phyloP scores from a whole-genome alignment of 768 basidiomycete species.

The Phanerochaete sordida region DNA sequence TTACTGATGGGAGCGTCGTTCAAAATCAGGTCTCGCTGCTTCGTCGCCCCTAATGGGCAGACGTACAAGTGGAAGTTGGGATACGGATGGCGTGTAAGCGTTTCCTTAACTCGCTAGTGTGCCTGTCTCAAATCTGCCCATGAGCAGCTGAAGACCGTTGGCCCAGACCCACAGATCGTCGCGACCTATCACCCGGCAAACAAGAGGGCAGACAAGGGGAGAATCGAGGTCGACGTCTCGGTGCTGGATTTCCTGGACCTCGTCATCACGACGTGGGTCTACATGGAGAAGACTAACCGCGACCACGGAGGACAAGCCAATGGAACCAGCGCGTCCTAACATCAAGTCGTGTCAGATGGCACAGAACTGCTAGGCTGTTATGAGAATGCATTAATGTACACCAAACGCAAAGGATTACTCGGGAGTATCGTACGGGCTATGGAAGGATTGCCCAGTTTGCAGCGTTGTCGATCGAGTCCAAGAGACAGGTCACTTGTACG shows the following conservation, averaged over 20 bases:
- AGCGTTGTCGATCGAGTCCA: too few species aligned
- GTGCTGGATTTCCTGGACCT: slow-evolving; percentile 5
- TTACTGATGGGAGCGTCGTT: neutral
- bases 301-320: too few species aligned
- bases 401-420: too few species aligned
- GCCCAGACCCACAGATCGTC: neutral
- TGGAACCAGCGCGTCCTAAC: too few species aligned
- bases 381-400: too few species aligned
- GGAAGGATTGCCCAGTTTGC: too few species aligned
- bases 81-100: neutral
- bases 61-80: slow-evolving; percentile 4
- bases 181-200: neutral
- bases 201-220: neutral
- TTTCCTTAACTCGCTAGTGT: neutral
- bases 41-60: slow-evolving; percentile 3
- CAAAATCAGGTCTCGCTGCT: neutral
- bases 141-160: neutral
- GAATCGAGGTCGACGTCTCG: neutral
- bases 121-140: neutral
- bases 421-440: too few species aligned
- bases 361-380: too few species aligned
- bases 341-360: too few species aligned
- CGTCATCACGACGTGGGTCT: slow-evolving; percentile 8
- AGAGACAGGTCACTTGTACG: too few species aligned
- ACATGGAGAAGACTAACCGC: neutral